Evolutionary conservation across 2,329 filamentous ascomycete genomes (phyloP).

Genomic region (Colletotrichum melonis): DNA sequence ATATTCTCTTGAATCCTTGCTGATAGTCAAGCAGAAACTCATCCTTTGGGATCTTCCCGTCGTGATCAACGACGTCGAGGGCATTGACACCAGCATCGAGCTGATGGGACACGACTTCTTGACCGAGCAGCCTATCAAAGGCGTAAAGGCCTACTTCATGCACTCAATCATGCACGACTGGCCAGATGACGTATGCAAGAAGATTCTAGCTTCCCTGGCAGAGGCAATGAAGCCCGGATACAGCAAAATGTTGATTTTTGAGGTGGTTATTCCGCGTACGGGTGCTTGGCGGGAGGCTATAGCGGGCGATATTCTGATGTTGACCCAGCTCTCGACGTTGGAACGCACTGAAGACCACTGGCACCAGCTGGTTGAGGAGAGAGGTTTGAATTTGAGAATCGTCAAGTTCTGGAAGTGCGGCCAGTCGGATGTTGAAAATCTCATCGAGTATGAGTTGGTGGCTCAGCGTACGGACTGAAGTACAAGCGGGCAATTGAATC

Average conservation of each 20-base stretch:
- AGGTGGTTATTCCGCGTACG: conserved; percentile 45
- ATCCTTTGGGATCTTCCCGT: conserved; percentile 60
- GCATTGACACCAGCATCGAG: conserved; percentile 45
- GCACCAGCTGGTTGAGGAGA: conserved; percentile 43
- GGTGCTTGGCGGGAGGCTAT: conserved; percentile 50
- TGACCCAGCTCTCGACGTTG: conserved; percentile 43
- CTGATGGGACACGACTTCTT: conserved; percentile 58
- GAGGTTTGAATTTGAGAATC: conserved; percentile 46
- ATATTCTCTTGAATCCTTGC: no score
- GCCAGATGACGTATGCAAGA: conserved; percentile 45
- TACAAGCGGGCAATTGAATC: no score
- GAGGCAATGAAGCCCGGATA: conserved; percentile 48
- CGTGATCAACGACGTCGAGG: conserved; percentile 48
- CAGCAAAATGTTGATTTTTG: conserved; percentile 47
- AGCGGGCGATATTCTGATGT: conserved; percentile 51
- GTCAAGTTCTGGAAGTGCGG: conserved; percentile 30
- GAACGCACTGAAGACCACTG: conserved; percentile 52
- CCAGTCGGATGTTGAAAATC: not conserved
- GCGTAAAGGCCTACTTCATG: conserved; percentile 41
- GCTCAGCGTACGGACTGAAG: no score
- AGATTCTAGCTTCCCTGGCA: conserved; percentile 46
- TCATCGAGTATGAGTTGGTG: not conserved
- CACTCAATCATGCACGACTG: conserved; percentile 42
- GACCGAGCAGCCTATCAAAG: conserved; percentile 57
- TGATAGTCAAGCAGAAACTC: conserved; percentile 40